Percentiles rank a stretch among this genome's conserved stretches.
These are phyloP conservation scores for Monosporascus sp. DNA, from an alignment of 2,329 filamentous ascomycete species.

Conservation along the genomic window DNA sequence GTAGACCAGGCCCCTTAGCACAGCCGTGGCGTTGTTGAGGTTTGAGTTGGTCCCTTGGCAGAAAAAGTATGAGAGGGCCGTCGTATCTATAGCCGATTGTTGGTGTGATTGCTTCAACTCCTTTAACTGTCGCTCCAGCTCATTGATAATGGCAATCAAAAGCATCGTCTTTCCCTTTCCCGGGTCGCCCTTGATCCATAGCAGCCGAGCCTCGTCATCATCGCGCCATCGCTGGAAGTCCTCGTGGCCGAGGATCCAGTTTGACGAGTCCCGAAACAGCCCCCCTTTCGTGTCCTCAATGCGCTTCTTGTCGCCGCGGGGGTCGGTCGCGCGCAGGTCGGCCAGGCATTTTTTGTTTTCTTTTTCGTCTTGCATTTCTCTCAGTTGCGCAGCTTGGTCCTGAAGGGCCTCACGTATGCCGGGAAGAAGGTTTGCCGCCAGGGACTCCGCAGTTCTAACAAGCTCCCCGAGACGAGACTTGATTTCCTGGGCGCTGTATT, in stretches of 20 bases:
- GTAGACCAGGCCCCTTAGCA: no score
- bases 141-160: slow-evolving; percentile 20
- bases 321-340: background rate
- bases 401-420: background rate
- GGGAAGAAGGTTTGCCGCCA: background rate
- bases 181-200: slow-evolving; percentile 3
- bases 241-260: no score
- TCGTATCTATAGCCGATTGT: slow-evolving; percentile 11
- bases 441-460: background rate
- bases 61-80: slow-evolving; percentile 29
- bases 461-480: background rate
- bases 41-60: slow-evolving; percentile 14
- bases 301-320: no score
- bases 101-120: background rate
- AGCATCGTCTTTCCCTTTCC: slow-evolving; percentile 34
- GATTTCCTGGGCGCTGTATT: slow-evolving; percentile 6
- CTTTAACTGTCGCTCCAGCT: slow-evolving; percentile 15
- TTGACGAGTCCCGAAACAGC: no score
- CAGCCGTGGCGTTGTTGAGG: no score
- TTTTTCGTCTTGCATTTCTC: no score
- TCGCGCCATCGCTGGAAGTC: no score
- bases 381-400: no score
- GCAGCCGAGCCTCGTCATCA: background rate
- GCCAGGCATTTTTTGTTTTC: slow-evolving; percentile 19
- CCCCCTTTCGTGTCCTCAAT: no score